These are phyloP conservation scores for Rhizopus delemar DNA, from an alignment of 371 early-diverging fungal species.

Conservation along the genomic window DNA sequence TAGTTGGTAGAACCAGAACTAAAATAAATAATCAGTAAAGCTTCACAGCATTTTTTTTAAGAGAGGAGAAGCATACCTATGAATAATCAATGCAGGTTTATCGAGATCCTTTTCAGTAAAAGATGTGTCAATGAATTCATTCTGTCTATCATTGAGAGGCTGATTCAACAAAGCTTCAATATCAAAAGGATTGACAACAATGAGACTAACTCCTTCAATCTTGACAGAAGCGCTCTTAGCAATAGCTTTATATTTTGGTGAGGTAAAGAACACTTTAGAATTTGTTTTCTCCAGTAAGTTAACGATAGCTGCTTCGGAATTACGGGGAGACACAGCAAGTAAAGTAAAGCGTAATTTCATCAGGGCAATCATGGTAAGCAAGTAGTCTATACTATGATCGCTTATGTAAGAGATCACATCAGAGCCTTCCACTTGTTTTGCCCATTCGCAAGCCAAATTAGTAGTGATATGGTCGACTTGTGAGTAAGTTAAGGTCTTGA, in stretches of 20 bases:
- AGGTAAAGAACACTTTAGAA: conserved; percentile 20
- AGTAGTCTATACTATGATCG: conserved; percentile 26
- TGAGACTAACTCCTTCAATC: background rate
- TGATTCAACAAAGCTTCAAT: no score
- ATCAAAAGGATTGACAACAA: conserved; percentile 10
- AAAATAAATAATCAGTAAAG: no score
- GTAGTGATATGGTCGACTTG: conserved; percentile 31
- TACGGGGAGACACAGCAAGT: conserved; percentile 34
- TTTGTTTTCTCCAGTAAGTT: conserved; percentile 28
- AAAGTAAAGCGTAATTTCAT: conserved; percentile 24
- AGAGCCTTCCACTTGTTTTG: background rate
- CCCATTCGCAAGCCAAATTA: conserved; percentile 31
- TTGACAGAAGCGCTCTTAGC: no score
- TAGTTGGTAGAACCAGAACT: no score
- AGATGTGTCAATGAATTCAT: no score
- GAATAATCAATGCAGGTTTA: no score
- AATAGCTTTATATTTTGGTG: background rate
- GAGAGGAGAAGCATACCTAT: no score
- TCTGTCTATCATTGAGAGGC: no score
- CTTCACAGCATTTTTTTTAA: no score
- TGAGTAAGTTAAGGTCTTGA: conserved; percentile 26
- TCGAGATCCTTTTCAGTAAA: no score
- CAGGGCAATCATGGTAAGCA: conserved; percentile 29
- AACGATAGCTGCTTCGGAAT: conserved; percentile 29
- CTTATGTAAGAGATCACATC: conserved; percentile 20